Conservation (phyloP, 2,329 filamentous ascomycete species). For the Paraconiothyrium brasiliense region DNA sequence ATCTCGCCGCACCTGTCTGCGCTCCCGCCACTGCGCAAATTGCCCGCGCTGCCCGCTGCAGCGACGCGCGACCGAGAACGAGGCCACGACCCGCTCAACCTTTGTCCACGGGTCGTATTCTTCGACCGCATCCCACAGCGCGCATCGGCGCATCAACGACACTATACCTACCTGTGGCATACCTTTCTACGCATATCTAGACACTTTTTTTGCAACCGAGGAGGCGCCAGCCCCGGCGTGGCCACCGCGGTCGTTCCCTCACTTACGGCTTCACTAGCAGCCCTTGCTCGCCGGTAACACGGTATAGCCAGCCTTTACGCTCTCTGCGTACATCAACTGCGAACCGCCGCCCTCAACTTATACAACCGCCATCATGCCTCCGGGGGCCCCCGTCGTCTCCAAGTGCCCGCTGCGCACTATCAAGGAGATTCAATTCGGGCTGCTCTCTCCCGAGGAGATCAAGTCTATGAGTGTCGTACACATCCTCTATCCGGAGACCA, state of each 20-base stretch:
- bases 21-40: conserved; percentile 36
- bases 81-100: conserved; percentile 41
- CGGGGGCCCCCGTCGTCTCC: conserved; percentile 81
- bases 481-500: conserved; percentile 98
- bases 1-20: conserved; percentile 34
- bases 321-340: background rate
- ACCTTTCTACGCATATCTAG: conserved; percentile 32
- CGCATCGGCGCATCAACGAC: conserved; percentile 44
- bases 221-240: conserved; percentile 39
- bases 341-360: background rate
- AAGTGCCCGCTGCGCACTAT: conserved; percentile 87
- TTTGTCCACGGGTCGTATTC: conserved; percentile 37
- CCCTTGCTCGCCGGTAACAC: conserved; percentile 28
- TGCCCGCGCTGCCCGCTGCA: conserved; percentile 34
- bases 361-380: conserved; percentile 70
- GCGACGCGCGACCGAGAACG: conserved; percentile 39
- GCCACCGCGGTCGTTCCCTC: conserved; percentile 35
- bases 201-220: conserved; percentile 28
- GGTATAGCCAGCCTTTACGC: conserved; percentile 11
- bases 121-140: conserved; percentile 41
- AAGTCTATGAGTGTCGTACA: conserved; percentile 98
- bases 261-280: conserved; percentile 21
- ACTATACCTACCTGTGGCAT: conserved; percentile 24
- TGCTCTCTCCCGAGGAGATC: conserved; percentile 97
- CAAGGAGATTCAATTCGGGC: conserved; percentile 98